phyloP scores from a whole-genome alignment of 164 flowering plant species.

The Saururus chinensis region DNA sequence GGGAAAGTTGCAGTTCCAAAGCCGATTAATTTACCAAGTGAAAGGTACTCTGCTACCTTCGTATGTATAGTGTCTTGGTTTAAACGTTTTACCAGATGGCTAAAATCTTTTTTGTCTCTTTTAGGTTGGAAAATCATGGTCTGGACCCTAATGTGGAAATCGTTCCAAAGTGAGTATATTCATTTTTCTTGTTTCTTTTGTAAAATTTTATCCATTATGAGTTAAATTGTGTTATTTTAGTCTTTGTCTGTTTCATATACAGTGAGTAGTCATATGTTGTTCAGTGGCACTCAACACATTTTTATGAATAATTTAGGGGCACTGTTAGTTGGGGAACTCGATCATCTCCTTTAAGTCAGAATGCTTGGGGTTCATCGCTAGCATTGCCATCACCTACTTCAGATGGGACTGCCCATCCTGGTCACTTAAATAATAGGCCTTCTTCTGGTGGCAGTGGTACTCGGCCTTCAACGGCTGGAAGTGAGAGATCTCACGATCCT shows the following conservation, averaged over 20 bases:
- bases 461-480: constrained; percentile 89
- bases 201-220: neutral
- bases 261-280: too few species aligned
- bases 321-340: constrained; percentile 89
- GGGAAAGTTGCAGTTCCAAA: constrained; percentile 95
- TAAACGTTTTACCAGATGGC: neutral
- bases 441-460: constrained; percentile 92
- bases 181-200: neutral
- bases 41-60: constrained; percentile 37
- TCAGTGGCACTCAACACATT: too few species aligned
- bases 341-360: constrained; percentile 54
- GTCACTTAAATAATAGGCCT: constrained; percentile 65
- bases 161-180: constrained; percentile 88
- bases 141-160: constrained; percentile 91
- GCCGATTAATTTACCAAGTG: constrained; percentile 95
- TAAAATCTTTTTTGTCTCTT: constrained; percentile 16
- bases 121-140: constrained; percentile 93
- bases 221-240: neutral
- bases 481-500: constrained; percentile 69
- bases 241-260: neutral
- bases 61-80: neutral
- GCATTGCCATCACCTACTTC: constrained; percentile 41
- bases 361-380: constrained; percentile 74
- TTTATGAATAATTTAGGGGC: constrained; percentile 44
- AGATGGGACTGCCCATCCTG: constrained; percentile 48